Percentiles rank a stretch among this genome's conserved stretches.
Conservation (phyloP, 129 eudicot genomes). For the Ambrosia trifida region DNA sequence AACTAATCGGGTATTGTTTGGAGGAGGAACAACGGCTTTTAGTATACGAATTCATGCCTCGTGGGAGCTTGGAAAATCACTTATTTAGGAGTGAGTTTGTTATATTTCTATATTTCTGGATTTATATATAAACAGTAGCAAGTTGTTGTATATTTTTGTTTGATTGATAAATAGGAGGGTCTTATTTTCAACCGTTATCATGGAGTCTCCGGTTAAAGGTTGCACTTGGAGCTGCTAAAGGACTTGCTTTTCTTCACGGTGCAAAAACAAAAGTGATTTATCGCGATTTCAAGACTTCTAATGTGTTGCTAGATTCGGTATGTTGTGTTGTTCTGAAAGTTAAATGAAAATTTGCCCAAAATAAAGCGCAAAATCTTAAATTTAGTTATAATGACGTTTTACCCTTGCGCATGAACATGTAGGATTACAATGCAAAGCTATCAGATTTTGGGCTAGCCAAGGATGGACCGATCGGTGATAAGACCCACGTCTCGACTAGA, state of each 20-base stretch:
- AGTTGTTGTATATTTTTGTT: conserved; percentile 13
- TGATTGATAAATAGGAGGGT: conserved; percentile 57
- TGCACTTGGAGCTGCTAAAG: conserved; percentile 25
- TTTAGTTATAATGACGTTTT: too few species aligned
- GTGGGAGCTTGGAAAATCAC: conserved; percentile 87
- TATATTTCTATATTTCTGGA: too few species aligned
- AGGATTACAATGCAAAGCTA: conserved; percentile 81
- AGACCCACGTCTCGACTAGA: too few species aligned
- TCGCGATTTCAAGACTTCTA: conserved; percentile 85
- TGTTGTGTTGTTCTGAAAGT: too few species aligned
- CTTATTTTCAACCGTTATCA: conserved; percentile 85
- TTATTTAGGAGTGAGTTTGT: conserved; percentile 60
- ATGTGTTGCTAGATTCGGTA: conserved; percentile 75
- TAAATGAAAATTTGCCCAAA: too few species aligned
- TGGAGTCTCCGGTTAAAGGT: conserved; percentile 87
- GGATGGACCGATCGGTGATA: too few species aligned
- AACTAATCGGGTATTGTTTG: conserved; percentile 74
- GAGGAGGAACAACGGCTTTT: conserved; percentile 82
- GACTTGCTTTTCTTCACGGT: conserved; percentile 85
- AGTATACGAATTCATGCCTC: conserved; percentile 41
- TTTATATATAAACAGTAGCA: too few species aligned
- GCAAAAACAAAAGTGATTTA: conserved; percentile 76
- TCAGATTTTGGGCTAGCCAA: conserved; percentile 49
- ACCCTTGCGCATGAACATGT: conserved; percentile 3
- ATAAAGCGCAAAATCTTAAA: too few species aligned